Evolutionary conservation across 2,329 filamentous ascomycete genomes (phyloP).

Genomic region (Botrytis sinoallii): DNA sequence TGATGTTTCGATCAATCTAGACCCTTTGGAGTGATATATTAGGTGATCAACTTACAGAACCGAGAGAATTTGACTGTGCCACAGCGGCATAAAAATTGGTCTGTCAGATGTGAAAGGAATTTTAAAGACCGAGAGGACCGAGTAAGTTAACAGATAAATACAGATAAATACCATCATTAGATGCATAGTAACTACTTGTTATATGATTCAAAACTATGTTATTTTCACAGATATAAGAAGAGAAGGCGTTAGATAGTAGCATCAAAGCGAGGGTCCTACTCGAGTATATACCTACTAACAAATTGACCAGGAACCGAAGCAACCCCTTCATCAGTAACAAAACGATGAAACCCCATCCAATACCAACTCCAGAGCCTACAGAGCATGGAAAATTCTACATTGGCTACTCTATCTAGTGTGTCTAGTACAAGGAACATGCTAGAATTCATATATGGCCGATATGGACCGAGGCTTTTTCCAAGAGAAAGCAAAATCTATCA

Average conservation of each 20-base stretch:
- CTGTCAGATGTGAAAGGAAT: not conserved
- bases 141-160: not conserved
- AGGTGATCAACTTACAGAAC: not conserved
- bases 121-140: not conserved
- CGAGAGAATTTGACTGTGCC: not conserved
- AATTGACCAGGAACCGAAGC: not conserved
- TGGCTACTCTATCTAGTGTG: not conserved
- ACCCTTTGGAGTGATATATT: not conserved
- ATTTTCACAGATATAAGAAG: not conserved
- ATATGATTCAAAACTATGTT: not conserved
- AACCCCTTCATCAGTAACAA: not conserved
- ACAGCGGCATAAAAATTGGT: not conserved
- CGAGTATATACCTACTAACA: not conserved
- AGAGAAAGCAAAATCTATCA: not conserved
- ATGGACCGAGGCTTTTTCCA: not conserved
- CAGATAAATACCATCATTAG: not conserved
- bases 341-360: not conserved
- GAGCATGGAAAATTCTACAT: not conserved
- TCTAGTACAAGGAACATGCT: not conserved
- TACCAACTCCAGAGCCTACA: not conserved
- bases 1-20: slow-evolving; percentile 7
- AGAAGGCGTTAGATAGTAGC: not conserved
- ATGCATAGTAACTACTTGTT: not conserved
- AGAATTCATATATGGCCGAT: not conserved
- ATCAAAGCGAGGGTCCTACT: not conserved